phyloP scores from a whole-genome alignment of 2,329 filamentous ascomycete species.

The Clarireedia sp. region DNA sequence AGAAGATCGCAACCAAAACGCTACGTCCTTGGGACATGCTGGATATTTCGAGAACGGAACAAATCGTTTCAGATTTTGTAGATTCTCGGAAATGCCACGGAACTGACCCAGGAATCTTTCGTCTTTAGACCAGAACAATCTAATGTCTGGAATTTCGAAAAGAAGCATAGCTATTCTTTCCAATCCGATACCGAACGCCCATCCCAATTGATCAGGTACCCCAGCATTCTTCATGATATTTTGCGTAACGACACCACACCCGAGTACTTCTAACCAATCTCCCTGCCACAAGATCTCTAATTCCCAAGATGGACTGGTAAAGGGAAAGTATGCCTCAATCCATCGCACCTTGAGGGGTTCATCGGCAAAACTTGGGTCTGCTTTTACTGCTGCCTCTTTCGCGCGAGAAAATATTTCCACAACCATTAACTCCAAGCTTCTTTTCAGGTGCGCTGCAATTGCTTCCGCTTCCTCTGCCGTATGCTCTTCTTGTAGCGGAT shows the following conservation, averaged over 20 bases:
- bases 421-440: conserved; percentile 81
- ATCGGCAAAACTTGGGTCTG: conserved; percentile 42
- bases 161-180: conserved; percentile 97
- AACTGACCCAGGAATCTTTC: conserved; percentile 84
- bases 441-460: conserved; percentile 77
- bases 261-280: conserved; percentile 92
- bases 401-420: conserved; percentile 81
- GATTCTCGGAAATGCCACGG: conserved; percentile 46
- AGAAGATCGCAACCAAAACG: conserved; percentile 70
- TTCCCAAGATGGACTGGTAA: conserved; percentile 93
- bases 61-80: conserved; percentile 53
- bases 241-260: conserved; percentile 86
- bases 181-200: conserved; percentile 92
- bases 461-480: conserved; percentile 70
- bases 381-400: conserved; percentile 51
- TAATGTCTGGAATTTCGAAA: conserved; percentile 92
- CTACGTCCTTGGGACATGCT: conserved; percentile 81
- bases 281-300: conserved; percentile 91
- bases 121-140: conserved; percentile 90
- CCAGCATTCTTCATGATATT: conserved; percentile 70
- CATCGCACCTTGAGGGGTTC: conserved; percentile 82
- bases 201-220: conserved; percentile 69
- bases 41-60: conserved; percentile 88
- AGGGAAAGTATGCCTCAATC: conserved; percentile 97
- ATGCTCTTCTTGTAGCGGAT: conserved; percentile 75